Conservation (phyloP, 345 rosid genomes). For the Arabidopsis thaliana region DNA sequence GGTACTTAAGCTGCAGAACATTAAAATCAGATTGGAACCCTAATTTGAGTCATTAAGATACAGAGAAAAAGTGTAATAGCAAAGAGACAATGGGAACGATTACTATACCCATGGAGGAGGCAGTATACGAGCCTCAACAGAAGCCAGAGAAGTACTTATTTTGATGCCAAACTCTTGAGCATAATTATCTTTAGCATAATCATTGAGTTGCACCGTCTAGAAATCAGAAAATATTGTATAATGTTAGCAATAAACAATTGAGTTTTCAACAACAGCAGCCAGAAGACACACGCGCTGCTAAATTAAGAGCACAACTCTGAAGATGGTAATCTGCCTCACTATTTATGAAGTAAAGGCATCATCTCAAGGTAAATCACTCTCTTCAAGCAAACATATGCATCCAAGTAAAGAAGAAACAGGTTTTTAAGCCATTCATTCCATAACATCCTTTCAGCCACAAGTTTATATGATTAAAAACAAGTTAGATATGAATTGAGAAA, state of each 20-base stretch:
- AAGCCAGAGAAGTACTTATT: slow-evolving; percentile 83
- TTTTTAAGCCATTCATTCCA: not conserved
- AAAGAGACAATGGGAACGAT: not conserved
- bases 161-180: slow-evolving; percentile 97
- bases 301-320: not conserved
- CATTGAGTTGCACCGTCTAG: slow-evolving; percentile 84
- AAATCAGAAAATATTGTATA: slow-evolving; percentile 4
- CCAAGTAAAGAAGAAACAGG: not conserved
- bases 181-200: slow-evolving; percentile 72
- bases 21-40: not conserved
- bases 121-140: slow-evolving; percentile 95
- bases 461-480: not conserved
- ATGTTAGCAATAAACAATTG: slow-evolving; percentile 20
- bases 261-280: not conserved
- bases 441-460: not conserved
- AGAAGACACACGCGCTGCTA: not conserved
- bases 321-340: not conserved
- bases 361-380: not conserved
- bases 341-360: not conserved
- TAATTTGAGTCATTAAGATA: not conserved
- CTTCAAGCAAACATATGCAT: not conserved
- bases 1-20: slow-evolving; percentile 83
- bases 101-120: slow-evolving; percentile 88
- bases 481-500: not conserved
- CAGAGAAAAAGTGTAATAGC: not conserved